Conservation (phyloP, 768 basidiomycete species). For the Pulveroboletus sp. region DNA sequence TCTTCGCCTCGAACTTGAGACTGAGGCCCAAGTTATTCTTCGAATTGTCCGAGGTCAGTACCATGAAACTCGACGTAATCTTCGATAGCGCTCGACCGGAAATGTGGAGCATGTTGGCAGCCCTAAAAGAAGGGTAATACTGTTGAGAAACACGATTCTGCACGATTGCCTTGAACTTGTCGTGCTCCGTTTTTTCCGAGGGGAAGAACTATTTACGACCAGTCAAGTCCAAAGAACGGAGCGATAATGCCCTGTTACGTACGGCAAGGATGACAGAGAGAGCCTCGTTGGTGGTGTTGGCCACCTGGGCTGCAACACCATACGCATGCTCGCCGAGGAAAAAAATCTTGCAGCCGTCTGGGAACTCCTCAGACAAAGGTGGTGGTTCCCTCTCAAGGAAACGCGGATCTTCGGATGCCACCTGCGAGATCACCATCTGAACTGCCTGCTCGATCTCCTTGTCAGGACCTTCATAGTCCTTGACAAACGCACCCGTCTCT, state of each 20-base stretch:
- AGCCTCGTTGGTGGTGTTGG: conserved; percentile 58
- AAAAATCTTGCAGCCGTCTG: conserved; percentile 85
- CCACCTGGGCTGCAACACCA: conserved; percentile 91
- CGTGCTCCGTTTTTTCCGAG: conserved; percentile 73
- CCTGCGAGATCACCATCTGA: conserved; percentile 78
- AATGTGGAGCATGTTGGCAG: conserved; percentile 68
- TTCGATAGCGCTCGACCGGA: conserved; percentile 78
- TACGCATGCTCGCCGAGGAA: conserved; percentile 95
- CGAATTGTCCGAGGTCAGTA: conserved; percentile 64
- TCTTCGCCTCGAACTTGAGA: conserved; percentile 94
- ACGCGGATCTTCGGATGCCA: conserved; percentile 85
- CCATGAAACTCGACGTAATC: conserved; percentile 93
- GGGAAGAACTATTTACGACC: conserved; percentile 68
- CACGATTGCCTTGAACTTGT: conserved; percentile 71
- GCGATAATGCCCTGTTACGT: conserved; percentile 14
- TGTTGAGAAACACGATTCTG: conserved; percentile 39
- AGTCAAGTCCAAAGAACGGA: conserved; percentile 1
- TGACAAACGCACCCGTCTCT: conserved; percentile 87
- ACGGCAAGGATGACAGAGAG: conserved; percentile 89
- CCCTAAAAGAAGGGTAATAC: conserved; percentile 79
- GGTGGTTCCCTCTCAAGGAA: conserved; percentile 79
- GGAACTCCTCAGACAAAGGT: conserved; percentile 83
- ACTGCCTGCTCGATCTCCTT: conserved; percentile 84
- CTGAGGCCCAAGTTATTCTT: conserved; percentile 91
- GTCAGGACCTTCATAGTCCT: conserved; percentile 83